phyloP scores from a whole-genome alignment of 768 basidiomycete species.

The Leucocoprinus birnbaumii region DNA sequence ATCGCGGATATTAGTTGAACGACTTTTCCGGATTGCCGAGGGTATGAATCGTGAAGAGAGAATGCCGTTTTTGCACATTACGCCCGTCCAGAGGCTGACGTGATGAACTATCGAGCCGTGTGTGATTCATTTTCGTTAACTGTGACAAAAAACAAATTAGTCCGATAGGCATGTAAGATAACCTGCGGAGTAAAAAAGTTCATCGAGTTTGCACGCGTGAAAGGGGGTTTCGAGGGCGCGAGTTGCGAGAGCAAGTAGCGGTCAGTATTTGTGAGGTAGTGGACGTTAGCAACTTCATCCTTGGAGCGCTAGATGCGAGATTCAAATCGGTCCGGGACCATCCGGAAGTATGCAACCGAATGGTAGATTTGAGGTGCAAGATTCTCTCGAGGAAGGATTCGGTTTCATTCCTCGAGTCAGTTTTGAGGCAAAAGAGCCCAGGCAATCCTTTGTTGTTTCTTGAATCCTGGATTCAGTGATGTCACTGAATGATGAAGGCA shows the following conservation, averaged over 20 bases:
- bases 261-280: no score
- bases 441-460: not conserved
- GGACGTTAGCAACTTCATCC: not conserved
- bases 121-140: not conserved
- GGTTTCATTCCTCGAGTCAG: not conserved
- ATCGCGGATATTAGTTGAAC: not conserved
- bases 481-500: no score
- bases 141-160: not conserved
- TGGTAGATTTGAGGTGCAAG: not conserved
- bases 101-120: conserved; percentile 19
- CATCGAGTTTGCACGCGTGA: no score
- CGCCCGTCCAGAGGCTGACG: conserved; percentile 18
- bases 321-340: conserved; percentile 3
- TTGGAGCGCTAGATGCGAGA: not conserved
- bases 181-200: not conserved
- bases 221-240: no score
- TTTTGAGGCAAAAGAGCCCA: not conserved
- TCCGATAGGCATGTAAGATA: not conserved
- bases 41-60: not conserved
- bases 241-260: no score
- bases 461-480: no score
- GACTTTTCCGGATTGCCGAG: not conserved
- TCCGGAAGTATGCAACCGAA: conserved; percentile 4
- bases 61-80: conserved; percentile 9
- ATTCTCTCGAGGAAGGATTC: not conserved